Conservation (phyloP, 768 basidiomycete genomes). For the Russula brevipes region DNA sequence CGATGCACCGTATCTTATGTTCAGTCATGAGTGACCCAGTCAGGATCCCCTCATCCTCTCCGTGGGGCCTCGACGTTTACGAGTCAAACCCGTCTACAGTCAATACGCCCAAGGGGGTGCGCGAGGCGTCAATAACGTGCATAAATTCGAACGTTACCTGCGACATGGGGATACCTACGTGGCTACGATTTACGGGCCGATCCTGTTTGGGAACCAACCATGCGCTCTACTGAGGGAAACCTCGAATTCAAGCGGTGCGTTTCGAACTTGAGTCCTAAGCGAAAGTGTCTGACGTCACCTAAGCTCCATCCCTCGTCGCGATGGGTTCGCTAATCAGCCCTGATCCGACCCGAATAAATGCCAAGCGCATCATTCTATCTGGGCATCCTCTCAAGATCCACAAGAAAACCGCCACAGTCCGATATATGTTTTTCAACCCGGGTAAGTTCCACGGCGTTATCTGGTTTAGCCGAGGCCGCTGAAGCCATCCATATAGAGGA, state of each 20-base stretch:
- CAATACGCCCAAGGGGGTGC: conserved; percentile 89
- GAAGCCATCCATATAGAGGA: conserved; percentile 51
- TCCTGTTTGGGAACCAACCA: conserved; percentile 79
- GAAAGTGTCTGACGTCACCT: conserved; percentile 13
- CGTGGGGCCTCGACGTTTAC: conserved; percentile 81
- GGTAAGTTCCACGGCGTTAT: conserved; percentile 41
- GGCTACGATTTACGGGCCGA: conserved; percentile 85
- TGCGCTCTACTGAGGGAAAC: conserved; percentile 74
- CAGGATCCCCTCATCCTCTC: conserved; percentile 87
- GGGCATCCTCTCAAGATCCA: conserved; percentile 97
- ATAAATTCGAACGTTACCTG: conserved; percentile 91
- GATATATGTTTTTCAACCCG: conserved; percentile 97
- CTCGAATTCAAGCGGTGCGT: conserved; percentile 56
- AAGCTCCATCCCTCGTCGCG: conserved; percentile 81
- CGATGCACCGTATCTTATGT: not conserved
- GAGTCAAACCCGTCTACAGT: conserved; percentile 84
- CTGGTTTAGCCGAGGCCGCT: conserved; percentile 13
- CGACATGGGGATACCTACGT: conserved; percentile 76
- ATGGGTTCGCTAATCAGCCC: conserved; percentile 83
- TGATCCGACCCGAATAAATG: conserved; percentile 85
- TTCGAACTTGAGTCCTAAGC: conserved; percentile 6
- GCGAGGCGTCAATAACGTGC: conserved; percentile 91
- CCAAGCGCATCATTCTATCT: conserved; percentile 91
- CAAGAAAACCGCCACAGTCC: conserved; percentile 93
- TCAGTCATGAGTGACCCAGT: not conserved